Conservation (phyloP, 768 basidiomycete species). For the Mycena polygramma region DNA sequence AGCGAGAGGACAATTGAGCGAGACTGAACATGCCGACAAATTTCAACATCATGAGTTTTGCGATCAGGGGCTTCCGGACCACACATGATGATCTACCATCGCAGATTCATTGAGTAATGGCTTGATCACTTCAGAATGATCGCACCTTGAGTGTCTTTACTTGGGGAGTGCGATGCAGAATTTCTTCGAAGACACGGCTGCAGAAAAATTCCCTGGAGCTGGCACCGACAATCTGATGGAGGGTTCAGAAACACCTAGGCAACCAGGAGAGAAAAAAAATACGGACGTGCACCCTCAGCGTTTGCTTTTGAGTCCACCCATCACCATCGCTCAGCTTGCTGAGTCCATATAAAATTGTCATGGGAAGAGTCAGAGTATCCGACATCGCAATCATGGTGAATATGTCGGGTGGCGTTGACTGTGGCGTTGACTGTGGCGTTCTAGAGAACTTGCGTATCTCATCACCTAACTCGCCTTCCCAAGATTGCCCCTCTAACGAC, state of each 20-base stretch:
- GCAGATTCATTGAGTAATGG: constrained; percentile 22
- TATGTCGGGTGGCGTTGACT: no score
- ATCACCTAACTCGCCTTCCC: constrained; percentile 25
- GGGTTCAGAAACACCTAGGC: constrained; percentile 23
- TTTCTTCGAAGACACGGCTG: constrained; percentile 25
- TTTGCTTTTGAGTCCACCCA: constrained; percentile 27
- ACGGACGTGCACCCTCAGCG: constrained; percentile 21
- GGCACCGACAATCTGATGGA: constrained; percentile 25
- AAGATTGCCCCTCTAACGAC: constrained; percentile 27
- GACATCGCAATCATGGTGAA: constrained; percentile 21
- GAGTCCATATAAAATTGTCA: constrained; percentile 29
- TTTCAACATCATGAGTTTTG: constrained; percentile 7
- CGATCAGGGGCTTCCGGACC: constrained; percentile 26
- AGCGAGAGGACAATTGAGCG: constrained; percentile 22
- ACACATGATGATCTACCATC: constrained; percentile 19
- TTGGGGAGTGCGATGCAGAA: constrained; percentile 29
- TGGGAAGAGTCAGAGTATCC: constrained; percentile 27
- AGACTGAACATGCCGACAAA: constrained; percentile 24
- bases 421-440: no score
- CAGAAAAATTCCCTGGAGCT: constrained; percentile 14
- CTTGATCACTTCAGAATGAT: constrained; percentile 20
- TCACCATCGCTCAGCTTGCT: constrained; percentile 26
- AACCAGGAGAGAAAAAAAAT: constrained; percentile 23
- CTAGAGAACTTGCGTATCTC: constrained; percentile 23
- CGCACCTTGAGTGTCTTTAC: constrained; percentile 31